phyloP scores from a whole-genome alignment of 352 stramenopile species.

The Pythium vanterpoolii region DNA sequence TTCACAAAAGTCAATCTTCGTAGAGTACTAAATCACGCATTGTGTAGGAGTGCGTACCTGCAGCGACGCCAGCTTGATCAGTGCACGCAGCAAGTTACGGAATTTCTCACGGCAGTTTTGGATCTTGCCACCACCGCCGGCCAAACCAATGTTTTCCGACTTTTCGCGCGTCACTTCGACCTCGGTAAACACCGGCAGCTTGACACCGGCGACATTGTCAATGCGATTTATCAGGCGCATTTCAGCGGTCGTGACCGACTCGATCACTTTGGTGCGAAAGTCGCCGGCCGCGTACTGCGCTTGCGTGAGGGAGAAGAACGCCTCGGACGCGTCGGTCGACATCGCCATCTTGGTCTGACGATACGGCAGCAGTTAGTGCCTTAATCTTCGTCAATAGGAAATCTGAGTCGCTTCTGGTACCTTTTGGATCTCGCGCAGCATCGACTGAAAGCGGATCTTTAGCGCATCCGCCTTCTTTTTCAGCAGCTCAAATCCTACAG shows the following conservation, averaged over 20 bases:
- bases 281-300: conserved; percentile 98
- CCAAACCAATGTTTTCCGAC: conserved; percentile 94
- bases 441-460: conserved; percentile 93
- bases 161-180: conserved; percentile 94
- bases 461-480: conserved; percentile 99
- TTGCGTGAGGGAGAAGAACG: conserved; percentile 98
- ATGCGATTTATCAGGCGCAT: conserved; percentile 96
- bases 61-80: conserved; percentile 88
- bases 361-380: no score
- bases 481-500: conserved; percentile 74
- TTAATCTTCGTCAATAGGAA: not conserved
- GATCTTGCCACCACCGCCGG: conserved; percentile 97
- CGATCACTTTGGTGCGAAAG: conserved; percentile 96
- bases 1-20: not conserved
- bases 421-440: conserved; percentile 87
- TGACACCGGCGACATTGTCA: conserved; percentile 99
- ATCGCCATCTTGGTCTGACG: conserved; percentile 85
- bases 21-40: not conserved
- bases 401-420: conserved; percentile 16
- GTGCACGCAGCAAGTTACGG: conserved; percentile 68
- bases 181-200: conserved; percentile 98
- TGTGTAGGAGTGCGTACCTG: conserved; percentile 31
- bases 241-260: conserved; percentile 94
- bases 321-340: conserved; percentile 86
- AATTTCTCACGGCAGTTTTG: conserved; percentile 92